Percentiles rank a stretch among this genome's conserved stretches.
Evolutionary conservation across 176 grass and related monocot species (phyloP).

Genomic region (Cenchrus americanus): DNA sequence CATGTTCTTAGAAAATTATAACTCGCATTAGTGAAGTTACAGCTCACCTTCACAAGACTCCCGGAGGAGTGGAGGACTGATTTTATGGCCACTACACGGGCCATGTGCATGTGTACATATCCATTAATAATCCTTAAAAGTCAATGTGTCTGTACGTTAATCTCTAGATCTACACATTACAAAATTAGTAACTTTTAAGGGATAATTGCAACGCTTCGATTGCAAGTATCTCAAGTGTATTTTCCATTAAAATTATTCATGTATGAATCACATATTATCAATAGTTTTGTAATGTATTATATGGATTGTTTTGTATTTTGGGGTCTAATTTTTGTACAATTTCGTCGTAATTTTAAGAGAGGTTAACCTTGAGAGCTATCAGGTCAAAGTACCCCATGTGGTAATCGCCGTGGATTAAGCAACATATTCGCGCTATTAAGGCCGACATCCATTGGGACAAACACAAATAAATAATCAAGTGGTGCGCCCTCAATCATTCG

Average conservation of each 20-base stretch:
- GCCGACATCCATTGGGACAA: neutral
- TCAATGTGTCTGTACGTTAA: neutral
- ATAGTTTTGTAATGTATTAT: neutral
- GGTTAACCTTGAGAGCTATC: neutral
- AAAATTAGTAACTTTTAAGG: no score
- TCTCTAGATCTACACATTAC: neutral
- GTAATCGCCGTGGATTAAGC: constrained; percentile 4
- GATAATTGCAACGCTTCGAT: neutral
- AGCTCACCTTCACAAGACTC: neutral
- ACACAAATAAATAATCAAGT: neutral
- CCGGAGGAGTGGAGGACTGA: neutral
- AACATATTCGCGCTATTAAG: neutral
- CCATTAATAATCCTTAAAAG: neutral
- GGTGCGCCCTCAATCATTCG: neutral
- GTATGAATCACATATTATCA: neutral
- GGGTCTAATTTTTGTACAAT: neutral
- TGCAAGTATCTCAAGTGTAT: neutral
- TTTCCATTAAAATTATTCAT: neutral
- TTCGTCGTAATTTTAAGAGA: neutral
- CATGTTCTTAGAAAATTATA: neutral
- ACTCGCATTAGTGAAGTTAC: constrained; percentile 30
- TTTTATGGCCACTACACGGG: constrained; percentile 1
- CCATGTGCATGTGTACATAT: neutral
- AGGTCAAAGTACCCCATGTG: neutral
- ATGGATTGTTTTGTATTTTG: no score